Conservation (phyloP, 2,329 filamentous ascomycete genomes). For the Knufia fluminis region DNA sequence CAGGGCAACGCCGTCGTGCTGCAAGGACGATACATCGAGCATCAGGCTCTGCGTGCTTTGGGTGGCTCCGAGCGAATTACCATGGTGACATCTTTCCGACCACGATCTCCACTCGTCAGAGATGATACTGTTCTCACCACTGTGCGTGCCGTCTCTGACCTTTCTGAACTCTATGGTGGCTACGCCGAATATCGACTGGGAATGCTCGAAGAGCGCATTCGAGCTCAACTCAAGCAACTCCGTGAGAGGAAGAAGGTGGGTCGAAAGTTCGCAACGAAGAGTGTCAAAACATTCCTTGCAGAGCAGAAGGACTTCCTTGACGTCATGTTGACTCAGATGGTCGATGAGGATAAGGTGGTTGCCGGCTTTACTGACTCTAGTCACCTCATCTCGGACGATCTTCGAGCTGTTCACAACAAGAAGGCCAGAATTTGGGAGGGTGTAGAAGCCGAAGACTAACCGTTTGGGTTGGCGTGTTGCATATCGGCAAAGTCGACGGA, state of each 20-base stretch:
- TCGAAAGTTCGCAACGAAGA: slow-evolving; percentile 27
- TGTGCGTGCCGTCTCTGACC: slow-evolving; percentile 49
- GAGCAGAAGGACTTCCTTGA: slow-evolving; percentile 27
- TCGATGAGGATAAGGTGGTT: slow-evolving; percentile 32
- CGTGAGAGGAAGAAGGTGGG: slow-evolving; percentile 27
- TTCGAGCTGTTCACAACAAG: slow-evolving; percentile 26
- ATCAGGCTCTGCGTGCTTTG: slow-evolving; percentile 51
- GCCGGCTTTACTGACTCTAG: slow-evolving; percentile 30
- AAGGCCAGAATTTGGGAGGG: slow-evolving; percentile 6
- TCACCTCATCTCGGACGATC: slow-evolving; percentile 31
- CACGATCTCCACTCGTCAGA: slow-evolving; percentile 43
- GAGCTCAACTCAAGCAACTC: slow-evolving; percentile 33
- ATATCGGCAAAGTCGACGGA: neutral
- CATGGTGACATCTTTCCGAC: slow-evolving; percentile 58
- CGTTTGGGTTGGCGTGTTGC: neutral
- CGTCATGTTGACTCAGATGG: slow-evolving; percentile 33
- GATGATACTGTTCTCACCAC: slow-evolving; percentile 55
- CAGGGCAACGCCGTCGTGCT: slow-evolving; percentile 56
- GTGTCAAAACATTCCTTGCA: slow-evolving; percentile 25
- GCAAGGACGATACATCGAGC: slow-evolving; percentile 58
- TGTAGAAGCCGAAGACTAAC: neutral
- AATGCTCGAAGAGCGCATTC: slow-evolving; percentile 51
- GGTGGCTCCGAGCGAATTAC: slow-evolving; percentile 54
- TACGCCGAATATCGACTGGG: slow-evolving; percentile 55
- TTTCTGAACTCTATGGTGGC: slow-evolving; percentile 50